A percentile compares a stretch with the other conserved stretches of the same genome.
phyloP scores from a whole-genome alignment of 306 rosid genomes.

The Myrica gale region DNA sequence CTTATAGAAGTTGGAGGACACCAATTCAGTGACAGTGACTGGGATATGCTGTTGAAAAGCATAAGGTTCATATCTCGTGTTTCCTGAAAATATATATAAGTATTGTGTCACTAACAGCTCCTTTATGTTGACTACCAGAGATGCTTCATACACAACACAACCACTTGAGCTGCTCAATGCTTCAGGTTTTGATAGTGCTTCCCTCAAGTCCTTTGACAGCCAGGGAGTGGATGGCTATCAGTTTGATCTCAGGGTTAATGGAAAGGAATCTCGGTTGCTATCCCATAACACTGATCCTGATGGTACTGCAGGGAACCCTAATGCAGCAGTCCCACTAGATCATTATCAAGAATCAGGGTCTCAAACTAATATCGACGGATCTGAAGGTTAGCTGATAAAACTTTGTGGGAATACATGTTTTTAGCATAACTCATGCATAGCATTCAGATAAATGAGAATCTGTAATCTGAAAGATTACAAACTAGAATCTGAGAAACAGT shows the following conservation, averaged over 20 bases:
- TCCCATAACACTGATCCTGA: constrained; percentile 45
- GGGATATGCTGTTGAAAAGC: constrained; percentile 94
- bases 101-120: constrained; percentile 22
- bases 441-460: constrained; percentile 26
- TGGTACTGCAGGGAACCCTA: constrained; percentile 36
- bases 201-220: constrained; percentile 37
- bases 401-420: constrained; percentile 11
- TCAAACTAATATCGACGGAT: constrained; percentile 50
- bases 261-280: constrained; percentile 40
- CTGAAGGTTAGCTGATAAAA: constrained; percentile 68
- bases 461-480: not conserved
- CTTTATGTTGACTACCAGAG: constrained; percentile 53
- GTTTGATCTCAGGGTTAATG: constrained; percentile 46
- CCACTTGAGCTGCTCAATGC: constrained; percentile 92
- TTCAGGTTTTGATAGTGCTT: constrained; percentile 55
- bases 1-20: constrained; percentile 99
- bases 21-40: constrained; percentile 88
- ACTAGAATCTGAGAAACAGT: not conserved
- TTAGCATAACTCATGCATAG: constrained; percentile 20
- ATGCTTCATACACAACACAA: constrained; percentile 91
- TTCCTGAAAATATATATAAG: constrained; percentile 23
- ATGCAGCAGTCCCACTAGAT: constrained; percentile 8
- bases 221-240: constrained; percentile 41
- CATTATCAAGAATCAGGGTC: constrained; percentile 42
- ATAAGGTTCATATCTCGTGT: constrained; percentile 54